A percentile compares a stretch with the other conserved stretches of the same genome.
These are phyloP conservation scores for Puya raimondii DNA, from an alignment of 176 grass and related monocot species.

Conservation along the genomic window DNA sequence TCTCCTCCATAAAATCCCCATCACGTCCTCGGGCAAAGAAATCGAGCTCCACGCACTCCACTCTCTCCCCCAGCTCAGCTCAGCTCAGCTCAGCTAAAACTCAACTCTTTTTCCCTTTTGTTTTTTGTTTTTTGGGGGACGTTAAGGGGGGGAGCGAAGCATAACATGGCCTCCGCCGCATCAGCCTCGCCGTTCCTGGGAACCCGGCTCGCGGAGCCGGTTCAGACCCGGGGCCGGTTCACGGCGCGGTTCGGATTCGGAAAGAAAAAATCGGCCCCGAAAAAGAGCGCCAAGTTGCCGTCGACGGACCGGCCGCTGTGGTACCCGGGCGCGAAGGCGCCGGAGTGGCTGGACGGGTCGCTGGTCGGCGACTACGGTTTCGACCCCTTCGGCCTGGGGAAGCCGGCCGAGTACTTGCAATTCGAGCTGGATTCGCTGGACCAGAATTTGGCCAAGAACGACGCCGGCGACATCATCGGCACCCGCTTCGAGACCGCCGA, in stretches of 20 bases:
- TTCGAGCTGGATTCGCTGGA: constrained; percentile 86
- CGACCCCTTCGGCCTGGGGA: constrained; percentile 84
- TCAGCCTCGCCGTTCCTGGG: constrained; percentile 83
- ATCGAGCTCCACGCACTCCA: neutral
- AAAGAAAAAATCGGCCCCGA: constrained; percentile 32
- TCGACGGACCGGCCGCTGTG: constrained; percentile 71
- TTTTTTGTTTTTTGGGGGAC: no score
- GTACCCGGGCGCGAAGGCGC: constrained; percentile 70
- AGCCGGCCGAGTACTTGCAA: constrained; percentile 97
- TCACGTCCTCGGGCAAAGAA: neutral
- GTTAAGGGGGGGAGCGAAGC: neutral
- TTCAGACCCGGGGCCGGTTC: constrained; percentile 46
- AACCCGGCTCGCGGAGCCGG: constrained; percentile 48
- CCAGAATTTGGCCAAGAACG: constrained; percentile 92
- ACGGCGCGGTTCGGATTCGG: constrained; percentile 64
- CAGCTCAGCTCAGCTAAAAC: no score
- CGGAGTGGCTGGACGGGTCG: constrained; percentile 79
- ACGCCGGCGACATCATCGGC: constrained; percentile 58
- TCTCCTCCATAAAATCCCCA: constrained; percentile 27
- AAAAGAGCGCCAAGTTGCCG: constrained; percentile 32
- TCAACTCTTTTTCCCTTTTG: no score
- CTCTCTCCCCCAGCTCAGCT: neutral
- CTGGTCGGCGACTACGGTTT: constrained; percentile 87
- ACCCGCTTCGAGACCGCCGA: constrained; percentile 70
- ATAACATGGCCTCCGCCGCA: constrained; percentile 57